phyloP scores from a whole-genome alignment of 306 rosid genomes.

The Lotus japonicus region DNA sequence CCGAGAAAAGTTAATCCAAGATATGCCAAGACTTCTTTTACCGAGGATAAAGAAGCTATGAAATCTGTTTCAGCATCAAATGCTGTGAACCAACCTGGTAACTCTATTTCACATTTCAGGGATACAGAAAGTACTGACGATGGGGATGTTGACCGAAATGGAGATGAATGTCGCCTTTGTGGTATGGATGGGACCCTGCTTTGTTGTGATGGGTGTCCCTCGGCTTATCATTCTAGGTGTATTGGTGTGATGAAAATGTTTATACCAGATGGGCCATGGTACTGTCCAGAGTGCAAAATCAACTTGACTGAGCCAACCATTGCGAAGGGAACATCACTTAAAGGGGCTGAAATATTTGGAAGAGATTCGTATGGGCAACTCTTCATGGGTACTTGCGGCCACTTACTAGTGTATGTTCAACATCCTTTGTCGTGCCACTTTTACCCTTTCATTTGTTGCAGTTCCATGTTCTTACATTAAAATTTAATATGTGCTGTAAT shows the following conservation, averaged over 20 bases:
- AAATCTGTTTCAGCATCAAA: slow-evolving; percentile 36
- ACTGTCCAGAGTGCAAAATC: slow-evolving; percentile 88
- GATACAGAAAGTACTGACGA: slow-evolving; percentile 32
- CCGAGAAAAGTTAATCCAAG: slow-evolving; percentile 75
- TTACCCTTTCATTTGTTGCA: slow-evolving; percentile 1
- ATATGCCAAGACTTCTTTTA: slow-evolving; percentile 56
- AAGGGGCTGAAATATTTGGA: slow-evolving; percentile 87
- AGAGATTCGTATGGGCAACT: slow-evolving; percentile 67
- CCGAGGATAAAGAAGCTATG: slow-evolving; percentile 52
- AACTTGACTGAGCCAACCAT: slow-evolving; percentile 57
- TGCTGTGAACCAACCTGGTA: slow-evolving; percentile 32
- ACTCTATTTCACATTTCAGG: slow-evolving; percentile 24
- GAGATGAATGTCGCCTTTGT: slow-evolving; percentile 94
- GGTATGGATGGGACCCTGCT: slow-evolving; percentile 96
- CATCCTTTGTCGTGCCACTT: slow-evolving; percentile 27
- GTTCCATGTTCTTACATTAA: not conserved
- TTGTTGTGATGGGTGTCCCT: slow-evolving; percentile 99
- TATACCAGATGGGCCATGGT: slow-evolving; percentile 96
- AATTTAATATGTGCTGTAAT: slow-evolving; percentile 8
- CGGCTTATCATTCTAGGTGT: slow-evolving; percentile 94
- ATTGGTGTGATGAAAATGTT: slow-evolving; percentile 78
- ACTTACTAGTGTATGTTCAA: slow-evolving; percentile 88
- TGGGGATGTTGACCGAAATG: slow-evolving; percentile 64
- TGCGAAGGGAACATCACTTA: slow-evolving; percentile 61
- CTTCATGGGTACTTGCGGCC: slow-evolving; percentile 84